Percentiles rank a stretch among this genome's conserved stretches.
Evolutionary conservation across 441 rosid genomes (phyloP).

Genomic region (Pelargonium australe): DNA sequence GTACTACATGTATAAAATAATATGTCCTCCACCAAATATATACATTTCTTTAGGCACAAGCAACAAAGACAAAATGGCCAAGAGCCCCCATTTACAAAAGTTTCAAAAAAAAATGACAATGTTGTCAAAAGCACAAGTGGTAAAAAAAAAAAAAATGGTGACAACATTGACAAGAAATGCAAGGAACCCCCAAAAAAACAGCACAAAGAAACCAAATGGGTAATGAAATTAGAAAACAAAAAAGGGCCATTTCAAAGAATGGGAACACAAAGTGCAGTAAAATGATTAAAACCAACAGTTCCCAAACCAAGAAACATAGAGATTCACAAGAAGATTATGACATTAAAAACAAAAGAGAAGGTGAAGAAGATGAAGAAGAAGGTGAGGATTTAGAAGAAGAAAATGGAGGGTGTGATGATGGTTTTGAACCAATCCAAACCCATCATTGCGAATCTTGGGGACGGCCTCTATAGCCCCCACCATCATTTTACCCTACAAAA

Average conservation of each 20-base stretch:
- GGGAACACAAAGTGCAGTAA: not conserved
- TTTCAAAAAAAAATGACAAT: not conserved
- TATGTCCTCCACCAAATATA: not conserved
- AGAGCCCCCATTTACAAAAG: not conserved
- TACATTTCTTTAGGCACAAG: not conserved
- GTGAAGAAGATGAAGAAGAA: not conserved
- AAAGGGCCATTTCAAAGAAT: not conserved
- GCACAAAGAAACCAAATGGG: not conserved
- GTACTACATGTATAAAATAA: no score
- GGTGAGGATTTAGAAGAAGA: not conserved
- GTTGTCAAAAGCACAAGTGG: conserved; percentile 6
- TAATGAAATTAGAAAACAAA: not conserved
- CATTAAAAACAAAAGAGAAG: conserved; percentile 9
- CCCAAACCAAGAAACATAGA: conserved; percentile 9
- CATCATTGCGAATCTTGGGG: conserved; percentile 11
- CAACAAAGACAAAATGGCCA: not conserved
- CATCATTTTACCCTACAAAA: not conserved
- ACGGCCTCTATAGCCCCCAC: conserved; percentile 3
- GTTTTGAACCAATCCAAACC: conserved; percentile 11
- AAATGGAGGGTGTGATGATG: conserved; percentile 10
- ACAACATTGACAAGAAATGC: conserved; percentile 7
- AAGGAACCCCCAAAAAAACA: conserved; percentile 4
- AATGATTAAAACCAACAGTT: conserved; percentile 10
- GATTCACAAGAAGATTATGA: conserved; percentile 8
- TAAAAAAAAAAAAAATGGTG: conserved; percentile 6